A percentile compares a stretch with the other conserved stretches of the same genome.
Conservation (phyloP, 148 eudicot genomes). For the Rhododendron kiyosumense region DNA sequence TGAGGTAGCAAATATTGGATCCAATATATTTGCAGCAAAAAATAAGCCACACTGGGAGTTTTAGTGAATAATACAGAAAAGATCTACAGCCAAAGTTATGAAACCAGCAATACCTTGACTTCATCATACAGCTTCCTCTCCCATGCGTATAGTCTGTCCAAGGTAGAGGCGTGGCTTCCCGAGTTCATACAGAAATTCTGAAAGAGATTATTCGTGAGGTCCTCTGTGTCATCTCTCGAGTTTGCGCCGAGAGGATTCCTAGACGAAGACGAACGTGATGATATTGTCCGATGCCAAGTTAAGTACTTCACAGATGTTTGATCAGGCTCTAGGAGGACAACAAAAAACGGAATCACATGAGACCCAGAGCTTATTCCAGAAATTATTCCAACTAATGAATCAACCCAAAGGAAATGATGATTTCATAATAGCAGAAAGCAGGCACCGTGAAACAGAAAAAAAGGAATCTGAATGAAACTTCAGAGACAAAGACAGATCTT, state of each 20-base stretch:
- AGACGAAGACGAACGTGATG: constrained; percentile 75
- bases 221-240: constrained; percentile 60
- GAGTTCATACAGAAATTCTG: constrained; percentile 69
- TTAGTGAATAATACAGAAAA: background rate
- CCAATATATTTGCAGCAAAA: background rate
- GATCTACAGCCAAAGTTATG: background rate
- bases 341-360: background rate
- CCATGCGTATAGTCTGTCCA: constrained; percentile 92
- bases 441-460: background rate
- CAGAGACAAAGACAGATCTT: background rate
- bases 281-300: constrained; percentile 87
- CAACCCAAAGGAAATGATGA: background rate
- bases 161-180: constrained; percentile 91
- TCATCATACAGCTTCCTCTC: constrained; percentile 93
- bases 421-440: background rate
- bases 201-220: constrained; percentile 49
- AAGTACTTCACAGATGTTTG: constrained; percentile 68
- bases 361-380: background rate
- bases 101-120: constrained; percentile 64
- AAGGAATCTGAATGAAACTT: background rate
- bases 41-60: background rate
- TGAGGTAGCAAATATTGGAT: background rate
- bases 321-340: constrained; percentile 48
- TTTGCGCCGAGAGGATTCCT: constrained; percentile 58
- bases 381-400: background rate